Evolutionary conservation across 176 grass and related monocot genomes (phyloP).

Genomic region (Musa acuminata): DNA sequence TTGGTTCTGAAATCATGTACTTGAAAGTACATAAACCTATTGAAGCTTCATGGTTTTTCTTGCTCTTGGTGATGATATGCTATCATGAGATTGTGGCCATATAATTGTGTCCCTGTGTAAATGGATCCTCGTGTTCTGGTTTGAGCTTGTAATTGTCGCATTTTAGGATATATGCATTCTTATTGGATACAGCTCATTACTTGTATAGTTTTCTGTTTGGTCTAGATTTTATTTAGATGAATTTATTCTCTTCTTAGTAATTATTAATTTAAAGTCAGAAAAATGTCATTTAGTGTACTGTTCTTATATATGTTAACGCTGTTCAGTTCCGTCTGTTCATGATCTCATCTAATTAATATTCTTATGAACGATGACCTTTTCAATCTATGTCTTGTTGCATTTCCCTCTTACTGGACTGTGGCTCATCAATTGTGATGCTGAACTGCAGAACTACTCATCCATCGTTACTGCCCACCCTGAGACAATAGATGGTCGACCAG

Average conservation of each 20-base stretch:
- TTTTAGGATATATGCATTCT: not conserved
- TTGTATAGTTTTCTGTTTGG: too few species aligned
- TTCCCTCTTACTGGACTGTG: too few species aligned
- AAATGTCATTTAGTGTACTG: too few species aligned
- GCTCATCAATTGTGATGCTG: not conserved
- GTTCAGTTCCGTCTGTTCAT: too few species aligned
- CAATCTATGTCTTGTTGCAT: too few species aligned
- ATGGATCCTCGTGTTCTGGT: too few species aligned
- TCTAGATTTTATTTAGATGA: too few species aligned
- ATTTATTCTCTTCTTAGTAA: too few species aligned
- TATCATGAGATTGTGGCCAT: not conserved
- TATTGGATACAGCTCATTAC: not conserved
- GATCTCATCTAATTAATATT: too few species aligned
- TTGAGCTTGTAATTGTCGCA: not conserved
- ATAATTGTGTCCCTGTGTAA: not conserved
- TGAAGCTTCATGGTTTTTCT: not conserved
- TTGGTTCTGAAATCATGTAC: not conserved
- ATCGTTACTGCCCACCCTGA: constrained; percentile 4
- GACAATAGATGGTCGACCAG: constrained; percentile 5
- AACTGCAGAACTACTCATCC: constrained; percentile 10
- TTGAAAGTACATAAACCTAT: not conserved
- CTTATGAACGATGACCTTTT: too few species aligned
- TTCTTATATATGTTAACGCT: too few species aligned
- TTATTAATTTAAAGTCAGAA: too few species aligned
- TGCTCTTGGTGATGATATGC: not conserved